Conservation (phyloP, 2,329 filamentous ascomycete species). For the Aspergillus uvarum region DNA sequence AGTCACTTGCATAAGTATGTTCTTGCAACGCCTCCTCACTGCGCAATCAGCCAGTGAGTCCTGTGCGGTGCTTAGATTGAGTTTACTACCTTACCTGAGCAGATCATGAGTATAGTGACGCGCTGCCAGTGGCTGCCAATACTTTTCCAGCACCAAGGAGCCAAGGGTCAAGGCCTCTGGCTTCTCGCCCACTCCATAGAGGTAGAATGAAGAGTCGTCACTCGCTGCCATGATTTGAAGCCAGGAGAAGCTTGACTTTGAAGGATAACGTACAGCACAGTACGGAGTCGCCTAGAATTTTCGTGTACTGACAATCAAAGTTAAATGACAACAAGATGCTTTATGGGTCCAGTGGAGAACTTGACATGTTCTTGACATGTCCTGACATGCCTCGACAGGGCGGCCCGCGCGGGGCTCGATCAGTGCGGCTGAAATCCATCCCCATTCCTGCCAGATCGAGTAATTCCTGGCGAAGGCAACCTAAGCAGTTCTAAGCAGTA, state of each 20-base stretch:
- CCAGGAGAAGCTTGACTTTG: not conserved
- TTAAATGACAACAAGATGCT: not conserved
- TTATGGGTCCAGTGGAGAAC: not conserved
- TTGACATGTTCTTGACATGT: not conserved
- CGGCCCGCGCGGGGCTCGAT: conserved; percentile 5
- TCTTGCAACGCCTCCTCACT: conserved; percentile 20
- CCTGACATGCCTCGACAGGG: not conserved
- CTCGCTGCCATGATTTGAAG: conserved; percentile 9
- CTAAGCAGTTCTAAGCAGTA: too few species aligned
- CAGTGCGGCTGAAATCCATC: not conserved
- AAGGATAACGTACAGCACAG: not conserved
- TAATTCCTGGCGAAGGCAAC: conserved; percentile 17
- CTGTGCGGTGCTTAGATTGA: not conserved
- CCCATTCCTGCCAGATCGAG: conserved; percentile 4
- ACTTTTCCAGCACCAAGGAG: conserved; percentile 27
- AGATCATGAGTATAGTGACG: conserved; percentile 26
- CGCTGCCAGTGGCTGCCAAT: conserved; percentile 28
- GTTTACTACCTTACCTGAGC: conserved; percentile 16
- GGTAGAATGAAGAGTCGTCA: conserved; percentile 27
- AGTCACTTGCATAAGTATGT: conserved; percentile 19
- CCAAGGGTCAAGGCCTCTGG: conserved; percentile 28
- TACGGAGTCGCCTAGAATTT: not conserved
- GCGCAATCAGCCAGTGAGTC: not conserved
- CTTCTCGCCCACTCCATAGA: conserved; percentile 27
- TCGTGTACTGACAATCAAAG: not conserved